Evolutionary conservation across 768 basidiomycete species (phyloP), one percentile per base, ranked within the genome.

Genomic region (Boletus rubescentipes): DNA sequence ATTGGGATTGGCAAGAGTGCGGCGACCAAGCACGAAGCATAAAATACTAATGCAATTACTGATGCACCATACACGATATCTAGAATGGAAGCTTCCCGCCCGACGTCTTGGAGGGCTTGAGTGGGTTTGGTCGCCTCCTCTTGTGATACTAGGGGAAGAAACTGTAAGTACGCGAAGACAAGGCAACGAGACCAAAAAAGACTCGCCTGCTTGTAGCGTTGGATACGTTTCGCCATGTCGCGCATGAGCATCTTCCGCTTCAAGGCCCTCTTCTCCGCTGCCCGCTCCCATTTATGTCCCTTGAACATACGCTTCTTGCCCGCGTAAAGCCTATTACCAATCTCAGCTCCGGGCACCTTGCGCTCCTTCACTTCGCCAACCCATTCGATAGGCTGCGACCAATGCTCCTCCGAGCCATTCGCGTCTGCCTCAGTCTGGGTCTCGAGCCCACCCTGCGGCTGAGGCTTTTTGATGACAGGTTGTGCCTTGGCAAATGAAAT

Each of bases 271-370:
- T 76, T 75, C 52, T 73, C 76, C 60, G 75, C 76, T 59, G 73
- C 66, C 34, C 88, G 80, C 73, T 93, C 87, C 86, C 87, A 91
- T 62, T 81, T 87, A 77, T 93, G 91, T n/a, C 91, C 91, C 77
- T 93, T 93, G 83, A 93, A 93, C 91, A 93, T 93, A 57, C 80
- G 76, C 77, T 84, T 87, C 80, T 81, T 88, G 53, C 78, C 84
- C 10, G 85, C 82, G 59, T 93, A 93, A 60, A 92, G 70, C 50
- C 81, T 78, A 58, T 79, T 79, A 34, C 87, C 86, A 62, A 77
- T 63, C 54, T 85, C 76, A 46, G 79, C 72, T 51, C 86, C 81
- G 52, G 73, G 65, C 30, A 74, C 73, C 37, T 65, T 67, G 66
- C 75, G 78, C 50, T 71, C 68, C 61, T 71, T 67, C 20, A 64